Conservation (phyloP, 176 grass and related monocot genomes). For the Rhynchospora breviuscula region DNA sequence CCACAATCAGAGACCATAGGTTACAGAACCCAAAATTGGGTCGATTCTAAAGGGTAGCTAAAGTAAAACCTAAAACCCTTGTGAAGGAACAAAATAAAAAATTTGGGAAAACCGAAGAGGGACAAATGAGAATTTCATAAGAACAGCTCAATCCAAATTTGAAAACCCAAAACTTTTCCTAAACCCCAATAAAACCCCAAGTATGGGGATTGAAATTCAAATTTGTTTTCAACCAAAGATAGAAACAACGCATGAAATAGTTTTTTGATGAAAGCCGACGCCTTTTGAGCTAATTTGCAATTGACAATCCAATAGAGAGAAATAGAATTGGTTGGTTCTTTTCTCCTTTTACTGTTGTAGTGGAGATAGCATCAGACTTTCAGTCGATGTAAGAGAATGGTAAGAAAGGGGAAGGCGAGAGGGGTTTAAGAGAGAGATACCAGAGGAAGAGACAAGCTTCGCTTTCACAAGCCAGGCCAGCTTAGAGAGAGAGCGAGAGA, state of each 20-base stretch:
- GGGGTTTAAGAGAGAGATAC: constrained; percentile 8
- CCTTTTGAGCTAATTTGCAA: not conserved
- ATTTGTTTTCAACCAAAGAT: constrained; percentile 19
- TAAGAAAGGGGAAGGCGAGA: constrained; percentile 30
- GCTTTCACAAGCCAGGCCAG: constrained; percentile 22
- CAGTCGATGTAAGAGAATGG: constrained; percentile 35
- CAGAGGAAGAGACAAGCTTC: constrained; percentile 37
- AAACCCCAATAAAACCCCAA: constrained; percentile 8
- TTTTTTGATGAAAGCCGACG: constrained; percentile 20
- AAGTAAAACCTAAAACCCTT: constrained; percentile 24
- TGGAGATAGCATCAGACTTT: not conserved
- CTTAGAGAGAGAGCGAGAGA: not conserved
- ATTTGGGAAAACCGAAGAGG: not conserved
- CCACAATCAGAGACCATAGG: not conserved
- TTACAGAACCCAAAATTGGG: constrained; percentile 4
- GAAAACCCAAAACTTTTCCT: not conserved
- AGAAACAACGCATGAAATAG: constrained; percentile 7
- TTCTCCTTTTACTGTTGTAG: not conserved
- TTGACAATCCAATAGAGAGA: constrained; percentile 7
- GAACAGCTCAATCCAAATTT: not conserved
- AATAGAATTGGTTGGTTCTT: not conserved
- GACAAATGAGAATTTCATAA: constrained; percentile 14
- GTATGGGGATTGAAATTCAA: not conserved
- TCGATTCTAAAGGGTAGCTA: constrained; percentile 14
- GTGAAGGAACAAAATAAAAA: constrained; percentile 5